Base-by-base conservation (phyloP, 129 eudicot species). In the Helianthus tuberosus region DNA sequence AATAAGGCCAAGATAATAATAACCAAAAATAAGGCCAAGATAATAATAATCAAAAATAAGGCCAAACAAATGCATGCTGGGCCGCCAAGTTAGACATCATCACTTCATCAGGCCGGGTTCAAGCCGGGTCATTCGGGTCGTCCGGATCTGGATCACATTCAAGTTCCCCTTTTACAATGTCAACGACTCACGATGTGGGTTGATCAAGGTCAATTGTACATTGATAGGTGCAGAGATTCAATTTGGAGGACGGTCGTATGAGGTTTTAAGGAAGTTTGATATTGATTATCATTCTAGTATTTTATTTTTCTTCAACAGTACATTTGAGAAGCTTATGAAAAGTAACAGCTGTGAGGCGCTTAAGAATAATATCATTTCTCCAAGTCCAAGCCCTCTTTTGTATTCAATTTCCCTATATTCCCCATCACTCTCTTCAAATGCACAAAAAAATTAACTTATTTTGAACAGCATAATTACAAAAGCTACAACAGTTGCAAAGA, bases 381-480 rank as follows among this genome's bases (percentile, higher is more conserved):
- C 44, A 13, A 32, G 66, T 29, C 66, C 83, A 16, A 44, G 3
- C 5, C 69, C 83, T 10, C 82, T 80, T 46, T 67, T 75, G 23
- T 76, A 50, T 60, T 75, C 80, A 2, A 27, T 73, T 50, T 64
- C 78, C 17, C 46, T 85, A 7, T n/a, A 0, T 0, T 14, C 17
- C 69, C 50, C 14, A 50, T 86, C 68, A 67, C 80, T 68, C 16
- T 88, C 58, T 85, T 81, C 72, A 78, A 73, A 70, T 88, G 90
- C 36, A 4, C 4, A 36, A 67, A 23, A 5, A 5, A n/a, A n/a
- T n/a, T 20, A 0, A 20, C n/a, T 2, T 67, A 10, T 46, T 8
- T 41, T 1, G 6, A 1, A 0, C 6, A 5, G 4, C 57, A 51
- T 0, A 20, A 57, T 7, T 77, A 58, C 39, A 15, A 11, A 0